A percentile compares a stretch with the other conserved stretches of the same genome.
Evolutionary conservation across 352 stramenopile genomes (phyloP).

Genomic region (Thraustochytrium striatum): DNA sequence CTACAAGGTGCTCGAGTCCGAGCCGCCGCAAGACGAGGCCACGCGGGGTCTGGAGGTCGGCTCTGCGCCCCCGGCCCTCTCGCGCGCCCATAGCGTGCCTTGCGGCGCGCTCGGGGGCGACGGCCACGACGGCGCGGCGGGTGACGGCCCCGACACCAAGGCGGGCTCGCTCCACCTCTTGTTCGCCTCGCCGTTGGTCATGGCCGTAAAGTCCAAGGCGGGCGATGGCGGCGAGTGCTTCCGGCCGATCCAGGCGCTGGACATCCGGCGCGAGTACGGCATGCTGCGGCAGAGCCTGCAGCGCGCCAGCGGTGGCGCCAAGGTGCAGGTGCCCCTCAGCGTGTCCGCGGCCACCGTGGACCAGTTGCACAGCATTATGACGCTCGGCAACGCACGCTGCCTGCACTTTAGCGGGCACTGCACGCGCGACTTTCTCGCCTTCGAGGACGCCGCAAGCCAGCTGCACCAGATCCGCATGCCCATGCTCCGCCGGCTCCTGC

Average conservation of each 20-base stretch:
- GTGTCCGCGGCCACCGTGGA: slow-evolving; percentile 36
- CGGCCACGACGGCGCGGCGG: too few relatives aligned
- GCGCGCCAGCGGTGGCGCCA: neutral
- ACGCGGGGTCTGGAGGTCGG: neutral
- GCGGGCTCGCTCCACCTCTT: slow-evolving; percentile 16
- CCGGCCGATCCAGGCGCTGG: slow-evolving; percentile 12
- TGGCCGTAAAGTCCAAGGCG: slow-evolving; percentile 16
- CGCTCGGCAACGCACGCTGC: slow-evolving; percentile 29
- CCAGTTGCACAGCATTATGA: slow-evolving; percentile 39
- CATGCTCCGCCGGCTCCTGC: slow-evolving; percentile 30
- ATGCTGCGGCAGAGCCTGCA: slow-evolving; percentile 23
- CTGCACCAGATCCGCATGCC: slow-evolving; percentile 26
- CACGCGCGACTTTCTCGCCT: slow-evolving; percentile 35
- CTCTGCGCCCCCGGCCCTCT: neutral
- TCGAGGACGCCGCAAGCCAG: slow-evolving; percentile 21
- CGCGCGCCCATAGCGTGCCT: too few relatives aligned
- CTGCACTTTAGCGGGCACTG: slow-evolving; percentile 45
- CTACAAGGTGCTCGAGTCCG: neutral
- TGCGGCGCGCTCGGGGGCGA: too few relatives aligned
- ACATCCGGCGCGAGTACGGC: slow-evolving; percentile 27
- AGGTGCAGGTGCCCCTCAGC: neutral
- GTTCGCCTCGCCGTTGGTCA: slow-evolving; percentile 39
- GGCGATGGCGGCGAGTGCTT: neutral
- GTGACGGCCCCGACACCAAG: neutral
- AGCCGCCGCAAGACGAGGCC: neutral